Evolutionary conservation across 139 green algal genomes (phyloP).

Genomic region (Auxenochlorella pyrenoidosa): DNA sequence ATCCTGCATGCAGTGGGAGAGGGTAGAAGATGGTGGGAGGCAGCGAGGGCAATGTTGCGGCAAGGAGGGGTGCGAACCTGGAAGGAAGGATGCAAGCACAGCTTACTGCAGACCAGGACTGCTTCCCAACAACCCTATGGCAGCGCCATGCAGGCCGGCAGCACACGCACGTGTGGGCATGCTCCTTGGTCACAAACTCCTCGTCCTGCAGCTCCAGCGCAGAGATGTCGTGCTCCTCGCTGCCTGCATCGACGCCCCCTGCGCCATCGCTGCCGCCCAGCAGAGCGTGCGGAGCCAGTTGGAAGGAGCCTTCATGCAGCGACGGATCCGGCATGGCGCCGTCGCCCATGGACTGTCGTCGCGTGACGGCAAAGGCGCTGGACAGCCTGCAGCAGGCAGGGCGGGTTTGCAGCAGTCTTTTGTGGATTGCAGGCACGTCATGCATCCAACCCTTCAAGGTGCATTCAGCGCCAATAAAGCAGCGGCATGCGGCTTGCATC

Average conservation of each 20-base stretch:
- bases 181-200: conserved; percentile 51
- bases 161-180: conserved; percentile 39
- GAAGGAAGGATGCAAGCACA: too few relatives aligned
- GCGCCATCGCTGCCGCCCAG: not conserved
- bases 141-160: too few relatives aligned
- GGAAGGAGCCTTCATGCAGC: conserved; percentile 5
- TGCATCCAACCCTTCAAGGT: not conserved
- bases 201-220: conserved; percentile 52
- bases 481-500: not conserved
- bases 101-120: too few relatives aligned
- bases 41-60: too few relatives aligned
- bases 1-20: not conserved
- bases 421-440: not conserved
- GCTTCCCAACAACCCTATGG: too few relatives aligned
- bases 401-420: not conserved
- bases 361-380: conserved; percentile 38
- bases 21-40: not conserved
- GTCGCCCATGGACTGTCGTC: conserved; percentile 30
- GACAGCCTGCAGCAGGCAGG: conserved; percentile 35
- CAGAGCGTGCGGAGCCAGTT: not conserved
- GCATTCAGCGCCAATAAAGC: not conserved
- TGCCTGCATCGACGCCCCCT: not conserved
- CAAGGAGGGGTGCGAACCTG: too few relatives aligned
- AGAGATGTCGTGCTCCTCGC: not conserved
- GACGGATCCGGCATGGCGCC: not conserved